Percentiles rank a stretch among this genome's conserved stretches.
Conservation (phyloP, 768 basidiomycete genomes). For the Grammothele lineata region DNA sequence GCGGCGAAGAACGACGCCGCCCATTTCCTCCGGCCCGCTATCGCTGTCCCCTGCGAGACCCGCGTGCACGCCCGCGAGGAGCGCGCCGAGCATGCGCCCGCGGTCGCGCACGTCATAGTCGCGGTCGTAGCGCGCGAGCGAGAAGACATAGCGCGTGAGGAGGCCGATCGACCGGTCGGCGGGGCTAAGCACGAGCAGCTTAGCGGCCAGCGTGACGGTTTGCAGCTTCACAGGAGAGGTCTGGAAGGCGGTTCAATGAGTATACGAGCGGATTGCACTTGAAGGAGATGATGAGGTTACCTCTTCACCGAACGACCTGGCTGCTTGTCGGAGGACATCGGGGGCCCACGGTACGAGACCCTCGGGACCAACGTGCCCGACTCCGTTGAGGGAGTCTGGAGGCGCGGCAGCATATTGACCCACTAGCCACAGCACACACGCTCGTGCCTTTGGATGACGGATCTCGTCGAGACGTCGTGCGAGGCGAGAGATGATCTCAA, state of each 20-base stretch:
- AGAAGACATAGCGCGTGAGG: constrained; percentile 70
- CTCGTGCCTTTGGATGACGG: constrained; percentile 72
- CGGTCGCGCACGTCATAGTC: constrained; percentile 92
- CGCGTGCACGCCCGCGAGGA: constrained; percentile 53
- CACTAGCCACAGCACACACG: constrained; percentile 89
- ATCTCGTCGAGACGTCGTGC: constrained; percentile 78
- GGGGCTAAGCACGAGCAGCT: constrained; percentile 71
- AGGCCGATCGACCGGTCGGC: constrained; percentile 44
- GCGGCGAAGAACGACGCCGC: constrained; percentile 73
- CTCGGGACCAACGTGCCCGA: constrained; percentile 34
- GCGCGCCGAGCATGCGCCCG: constrained; percentile 68
- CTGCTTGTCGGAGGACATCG: constrained; percentile 79
- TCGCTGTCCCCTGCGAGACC: constrained; percentile 20
- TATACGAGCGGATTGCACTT: background rate
- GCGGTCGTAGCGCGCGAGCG: constrained; percentile 81
- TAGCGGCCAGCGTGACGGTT: constrained; percentile 79
- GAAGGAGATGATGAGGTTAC: constrained; percentile 33
- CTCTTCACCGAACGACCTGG: constrained; percentile 70
- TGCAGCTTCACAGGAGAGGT: constrained; percentile 73
- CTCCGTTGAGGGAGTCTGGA: constrained; percentile 4
- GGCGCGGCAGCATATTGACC: constrained; percentile 77
- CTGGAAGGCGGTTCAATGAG: constrained; percentile 31
- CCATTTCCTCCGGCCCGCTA: constrained; percentile 35
- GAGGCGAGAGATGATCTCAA: constrained; percentile 73
- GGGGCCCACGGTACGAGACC: constrained; percentile 79